Base-by-base conservation (phyloP, 306 rosid genomes). In the Sicyos edulis region DNA sequence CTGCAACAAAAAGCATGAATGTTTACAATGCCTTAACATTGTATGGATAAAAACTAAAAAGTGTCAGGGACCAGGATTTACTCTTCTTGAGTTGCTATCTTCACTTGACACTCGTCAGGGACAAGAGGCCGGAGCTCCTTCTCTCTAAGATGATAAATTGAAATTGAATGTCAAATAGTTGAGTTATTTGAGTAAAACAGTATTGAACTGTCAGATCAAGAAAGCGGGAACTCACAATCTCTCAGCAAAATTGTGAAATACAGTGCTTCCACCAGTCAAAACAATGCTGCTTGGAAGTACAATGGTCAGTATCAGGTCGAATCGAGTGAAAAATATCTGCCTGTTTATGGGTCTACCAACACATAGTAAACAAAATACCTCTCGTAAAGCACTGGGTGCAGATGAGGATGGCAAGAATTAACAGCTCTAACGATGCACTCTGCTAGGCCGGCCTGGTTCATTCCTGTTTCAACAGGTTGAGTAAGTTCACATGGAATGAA, bases 371-470 rank as follows among this genome's bases (percentile, higher is more conserved):
- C 50, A 80, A 64, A 49, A 20, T 49, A 93, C 97, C 92, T 90
- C 77, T 90, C 95, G 70, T 86, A 90, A 44, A 93, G 92, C 53
- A 93, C 85, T 5, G 97, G 98, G 70, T 87, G 98, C 55, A 90
- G 98, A 55, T 80, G 88, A 49, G 91, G 91, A 72, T 87, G 97
- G 72, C 96, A 93, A 22, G 92, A 87, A 78, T 80, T 87, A 70
- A 93, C 86, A 74, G 98, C 93, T 78, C 89, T 81, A 70, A 93
- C 90, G 42, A 93, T 87, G 77, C 98, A 93, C 59, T 93, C 98
- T 0, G 95, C 95, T 75, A 93, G 81, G 71, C 97, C 98, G 14
- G 98, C 97, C 83, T 93, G 88, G 81, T 90, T 90, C 98, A 93
- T 90, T 76, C 97, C 98, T 93, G 85, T 78, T 74, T 14, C 21